A percentile compares a stretch with the other conserved stretches of the same genome.
These are phyloP conservation scores for Xerocomellus intermedius DNA, from an alignment of 768 basidiomycete species.

Conservation along the genomic window DNA sequence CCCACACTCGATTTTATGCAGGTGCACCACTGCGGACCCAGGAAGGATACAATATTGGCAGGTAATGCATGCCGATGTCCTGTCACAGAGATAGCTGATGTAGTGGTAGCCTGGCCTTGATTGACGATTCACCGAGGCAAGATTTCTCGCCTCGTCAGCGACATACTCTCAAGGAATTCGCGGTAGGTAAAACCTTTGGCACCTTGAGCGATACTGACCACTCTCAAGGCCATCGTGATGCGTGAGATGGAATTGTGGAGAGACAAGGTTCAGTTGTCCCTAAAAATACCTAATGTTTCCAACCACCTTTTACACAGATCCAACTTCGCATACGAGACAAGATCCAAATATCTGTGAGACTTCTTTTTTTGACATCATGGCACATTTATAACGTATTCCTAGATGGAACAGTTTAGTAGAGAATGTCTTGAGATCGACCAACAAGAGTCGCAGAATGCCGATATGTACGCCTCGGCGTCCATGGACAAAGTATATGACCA, in stretches of 20 bases:
- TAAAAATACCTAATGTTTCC: background rate
- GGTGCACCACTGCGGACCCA: conserved; percentile 86
- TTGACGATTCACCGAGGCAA: conserved; percentile 77
- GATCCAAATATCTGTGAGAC: conserved; percentile 80
- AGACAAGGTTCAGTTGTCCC: conserved; percentile 62
- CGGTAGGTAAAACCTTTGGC: conserved; percentile 37
- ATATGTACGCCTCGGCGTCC: conserved; percentile 33
- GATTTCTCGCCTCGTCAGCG: conserved; percentile 89
- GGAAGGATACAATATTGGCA: conserved; percentile 89
- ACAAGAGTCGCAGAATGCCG: conserved; percentile 28
- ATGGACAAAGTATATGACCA: conserved; percentile 92
- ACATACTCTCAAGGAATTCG: conserved; percentile 93
- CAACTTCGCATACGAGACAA: conserved; percentile 87
- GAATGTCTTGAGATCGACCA: conserved; percentile 91
- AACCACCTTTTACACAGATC: conserved; percentile 46
- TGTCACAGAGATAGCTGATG: conserved; percentile 1
- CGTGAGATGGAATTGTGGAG: conserved; percentile 95
- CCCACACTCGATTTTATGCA: conserved; percentile 84
- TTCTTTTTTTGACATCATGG: background rate
- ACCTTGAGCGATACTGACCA: conserved; percentile 2
- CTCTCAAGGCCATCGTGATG: conserved; percentile 72
- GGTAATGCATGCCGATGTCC: conserved; percentile 41
- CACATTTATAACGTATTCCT: background rate
- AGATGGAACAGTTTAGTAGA: conserved; percentile 96
- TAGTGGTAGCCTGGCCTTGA: conserved; percentile 63